Evolutionary conservation across 352 stramenopile species (phyloP), one percentile per base, ranked within the genome.

Genomic region (Pythium monospermum): DNA sequence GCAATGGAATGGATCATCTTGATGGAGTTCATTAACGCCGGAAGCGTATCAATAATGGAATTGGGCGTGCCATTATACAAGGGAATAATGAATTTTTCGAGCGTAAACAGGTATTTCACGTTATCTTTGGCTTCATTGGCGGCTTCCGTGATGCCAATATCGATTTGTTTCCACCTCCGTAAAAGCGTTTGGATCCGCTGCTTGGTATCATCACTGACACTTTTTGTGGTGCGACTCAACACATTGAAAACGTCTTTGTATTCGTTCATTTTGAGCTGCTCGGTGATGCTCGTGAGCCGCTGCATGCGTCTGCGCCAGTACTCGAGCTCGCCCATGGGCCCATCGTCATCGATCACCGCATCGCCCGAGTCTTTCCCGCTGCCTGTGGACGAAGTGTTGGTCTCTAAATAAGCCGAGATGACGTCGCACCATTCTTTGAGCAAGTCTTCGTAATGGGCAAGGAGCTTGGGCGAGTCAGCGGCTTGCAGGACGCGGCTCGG

Each of bases 1-100:
- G 96, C 93, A 56, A 99, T 99, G 11, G 94, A 98, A 63, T 99
- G 96, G 56, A 99, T 98, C 96, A 99, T 99, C 76, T 99, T 99
- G 76, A 99, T 98, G 26, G 91, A 98, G 73, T 99, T 99, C 75
- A 99, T 97, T 4, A 99, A 79, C 26, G 96, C 95, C 6, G 96
- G 96, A 15, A 99, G 73, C 41, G 96, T 98, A 73, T 99, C 96
- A 51, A 98, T 97, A 53, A 99, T 99, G n/a, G 91, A 95, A 51
- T 91, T 96, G 4, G 95, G 91, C 27, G 94, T 97, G 45, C 94
- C 95, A 18, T 84, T 96, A 49, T 94, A 94, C 15, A 95, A 59
- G 18, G 85, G 85, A 13, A 92, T 73, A 44, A 95, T 86, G 58
- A 98, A 99, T 51, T 98, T 97, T 53, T 99, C 96, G 5, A 99